A percentile compares a stretch with the other conserved stretches of the same genome.
Conservation (phyloP, 2,329 filamentous ascomycete species). For the Scytalidium sp. region DNA sequence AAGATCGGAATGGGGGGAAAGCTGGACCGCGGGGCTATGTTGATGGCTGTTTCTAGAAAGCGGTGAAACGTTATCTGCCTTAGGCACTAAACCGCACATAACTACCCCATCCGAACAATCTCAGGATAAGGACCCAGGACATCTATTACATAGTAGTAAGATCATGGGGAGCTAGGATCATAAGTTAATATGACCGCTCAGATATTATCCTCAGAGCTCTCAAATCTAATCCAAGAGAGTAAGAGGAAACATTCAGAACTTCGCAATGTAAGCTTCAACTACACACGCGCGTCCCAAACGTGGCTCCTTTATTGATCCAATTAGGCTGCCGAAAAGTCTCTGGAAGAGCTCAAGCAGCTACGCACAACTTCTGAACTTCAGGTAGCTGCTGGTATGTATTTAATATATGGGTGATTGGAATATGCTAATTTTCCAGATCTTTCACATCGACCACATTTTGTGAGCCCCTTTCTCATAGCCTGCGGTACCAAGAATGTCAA, state of each 20-base stretch:
- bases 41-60: neutral
- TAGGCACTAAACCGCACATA: neutral
- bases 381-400: slow-evolving; percentile 31
- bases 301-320: slow-evolving; percentile 15
- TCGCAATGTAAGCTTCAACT: slow-evolving; percentile 58
- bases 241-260: slow-evolving; percentile 93
- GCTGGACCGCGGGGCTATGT: neutral
- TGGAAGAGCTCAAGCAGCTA: slow-evolving; percentile 81
- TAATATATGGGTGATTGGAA: neutral
- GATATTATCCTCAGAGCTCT: slow-evolving; percentile 82
- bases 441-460: slow-evolving; percentile 75
- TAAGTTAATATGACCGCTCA: slow-evolving; percentile 73
- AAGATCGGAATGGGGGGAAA: neutral
- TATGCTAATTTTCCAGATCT: slow-evolving; percentile 59
- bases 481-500: slow-evolving; percentile 89
- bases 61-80: neutral
- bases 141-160: slow-evolving; percentile 1
- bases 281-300: neutral
- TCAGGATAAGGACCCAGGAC: neutral
- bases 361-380: slow-evolving; percentile 69
- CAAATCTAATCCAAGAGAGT: slow-evolving; percentile 90
- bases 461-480: slow-evolving; percentile 90
- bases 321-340: slow-evolving; percentile 87
- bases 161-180: slow-evolving; percentile 17
- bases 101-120: neutral